phyloP scores from a whole-genome alignment of 2,329 filamentous ascomycete genomes.

The Ophiocordyceps camponoti-leonardi region DNA sequence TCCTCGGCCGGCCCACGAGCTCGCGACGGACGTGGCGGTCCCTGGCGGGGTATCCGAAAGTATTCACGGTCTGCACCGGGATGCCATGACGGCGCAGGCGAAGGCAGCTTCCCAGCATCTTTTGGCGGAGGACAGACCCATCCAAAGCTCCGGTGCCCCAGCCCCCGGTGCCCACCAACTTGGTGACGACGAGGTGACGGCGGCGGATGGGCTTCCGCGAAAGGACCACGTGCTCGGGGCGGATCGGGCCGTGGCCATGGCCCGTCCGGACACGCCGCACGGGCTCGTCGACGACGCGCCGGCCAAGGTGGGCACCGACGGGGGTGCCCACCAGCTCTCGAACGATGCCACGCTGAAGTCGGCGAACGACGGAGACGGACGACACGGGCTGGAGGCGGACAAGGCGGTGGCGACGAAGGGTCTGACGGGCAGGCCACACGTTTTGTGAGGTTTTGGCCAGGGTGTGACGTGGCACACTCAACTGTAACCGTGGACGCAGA shows the following conservation, averaged over 20 bases:
- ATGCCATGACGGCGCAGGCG: constrained; percentile 1
- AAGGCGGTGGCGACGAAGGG: neutral
- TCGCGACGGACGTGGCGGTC: constrained; percentile 2
- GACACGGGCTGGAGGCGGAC: constrained; percentile 1
- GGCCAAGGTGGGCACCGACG: neutral
- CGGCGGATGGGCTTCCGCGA: neutral
- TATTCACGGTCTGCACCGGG: constrained; percentile 3
- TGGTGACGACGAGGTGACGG: constrained; percentile 1
- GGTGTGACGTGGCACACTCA: no score
- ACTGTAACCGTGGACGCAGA: no score
- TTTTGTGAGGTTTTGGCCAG: neutral
- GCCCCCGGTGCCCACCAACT: constrained; percentile 1
- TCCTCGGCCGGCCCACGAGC: constrained; percentile 1
- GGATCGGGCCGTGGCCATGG: neutral
- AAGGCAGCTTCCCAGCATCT: neutral
- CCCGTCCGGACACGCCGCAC: neutral
- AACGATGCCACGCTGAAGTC: neutral
- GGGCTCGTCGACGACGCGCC: constrained; percentile 2
- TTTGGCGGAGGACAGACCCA: constrained; percentile 1
- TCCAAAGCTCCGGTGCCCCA: neutral
- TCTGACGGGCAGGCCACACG: neutral
- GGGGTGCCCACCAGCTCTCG: neutral
- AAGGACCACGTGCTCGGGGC: constrained; percentile 2
- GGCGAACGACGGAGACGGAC: neutral
- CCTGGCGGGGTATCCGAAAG: neutral